Evolutionary conservation across 2,329 filamentous ascomycete species (phyloP).

Genomic region (Epicoccum sorghinum): DNA sequence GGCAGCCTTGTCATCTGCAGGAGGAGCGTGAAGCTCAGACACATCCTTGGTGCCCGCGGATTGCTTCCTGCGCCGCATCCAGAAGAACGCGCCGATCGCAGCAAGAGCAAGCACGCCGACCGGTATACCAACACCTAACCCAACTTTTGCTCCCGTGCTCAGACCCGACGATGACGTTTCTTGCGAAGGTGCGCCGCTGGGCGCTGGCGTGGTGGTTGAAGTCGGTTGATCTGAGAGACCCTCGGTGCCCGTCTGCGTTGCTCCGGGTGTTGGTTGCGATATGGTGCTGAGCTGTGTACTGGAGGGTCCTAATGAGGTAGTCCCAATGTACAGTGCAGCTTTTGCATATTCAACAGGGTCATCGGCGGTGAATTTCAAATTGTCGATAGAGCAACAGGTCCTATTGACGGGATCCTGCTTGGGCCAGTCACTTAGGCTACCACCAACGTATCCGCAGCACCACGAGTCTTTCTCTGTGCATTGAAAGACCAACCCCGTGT

Average conservation of each 20-base stretch:
- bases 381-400: slow-evolving; percentile 15
- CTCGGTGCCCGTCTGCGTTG: not conserved
- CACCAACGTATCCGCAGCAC: slow-evolving; percentile 6
- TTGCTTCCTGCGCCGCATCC: not conserved
- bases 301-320: not conserved
- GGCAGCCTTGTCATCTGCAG: not conserved
- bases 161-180: not conserved
- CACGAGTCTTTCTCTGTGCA: slow-evolving; percentile 5
- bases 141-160: slow-evolving; percentile 13
- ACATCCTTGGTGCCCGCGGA: not conserved
- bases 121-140: slow-evolving; percentile 12
- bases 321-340: not conserved
- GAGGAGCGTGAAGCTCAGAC: not conserved
- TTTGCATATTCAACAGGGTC: slow-evolving; percentile 10
- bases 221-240: not conserved
- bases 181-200: not conserved
- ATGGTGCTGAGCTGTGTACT: not conserved
- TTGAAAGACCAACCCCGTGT: slow-evolving; percentile 9
- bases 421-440: not conserved
- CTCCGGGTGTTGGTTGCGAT: not conserved
- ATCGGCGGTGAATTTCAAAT: slow-evolving; percentile 7
- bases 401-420: slow-evolving; percentile 4
- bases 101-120: slow-evolving; percentile 12
- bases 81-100: slow-evolving; percentile 12
- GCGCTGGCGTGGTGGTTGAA: not conserved